These are phyloP conservation scores for Millerago galiae DNA, from an alignment of 805 yeast genomes.

Conservation along the genomic window DNA sequence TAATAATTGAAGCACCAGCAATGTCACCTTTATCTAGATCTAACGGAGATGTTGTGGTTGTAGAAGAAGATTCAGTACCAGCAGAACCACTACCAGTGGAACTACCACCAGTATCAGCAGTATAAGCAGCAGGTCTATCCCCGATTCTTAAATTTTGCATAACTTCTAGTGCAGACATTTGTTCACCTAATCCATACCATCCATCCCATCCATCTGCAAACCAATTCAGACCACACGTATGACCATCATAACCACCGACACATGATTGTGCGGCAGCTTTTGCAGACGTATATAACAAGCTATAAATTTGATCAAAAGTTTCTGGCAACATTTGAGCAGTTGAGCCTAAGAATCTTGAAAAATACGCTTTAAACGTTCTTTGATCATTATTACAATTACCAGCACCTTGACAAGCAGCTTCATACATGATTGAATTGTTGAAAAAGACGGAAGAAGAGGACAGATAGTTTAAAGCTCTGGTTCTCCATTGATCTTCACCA, in stretches of 20 bases:
- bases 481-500: slow-evolving; percentile 50
- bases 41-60: slow-evolving; percentile 31
- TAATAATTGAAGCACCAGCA: slow-evolving; percentile 65
- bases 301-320: slow-evolving; percentile 39
- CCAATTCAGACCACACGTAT: slow-evolving; percentile 83
- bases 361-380: slow-evolving; percentile 67
- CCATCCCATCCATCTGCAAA: slow-evolving; percentile 53
- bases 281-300: slow-evolving; percentile 46
- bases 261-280: slow-evolving; percentile 73
- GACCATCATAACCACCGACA: slow-evolving; percentile 73
- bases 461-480: slow-evolving; percentile 44
- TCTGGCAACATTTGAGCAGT: slow-evolving; percentile 57
- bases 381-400: slow-evolving; percentile 63
- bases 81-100: slow-evolving; percentile 58
- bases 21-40: slow-evolving; percentile 36
- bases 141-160: slow-evolving; percentile 33
- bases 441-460: slow-evolving; percentile 51
- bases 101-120: slow-evolving; percentile 58
- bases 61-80: slow-evolving; percentile 40
- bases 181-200: slow-evolving; percentile 76
- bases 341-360: slow-evolving; percentile 57
- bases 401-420: slow-evolving; percentile 62
- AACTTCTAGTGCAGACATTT: slow-evolving; percentile 67
- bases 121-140: slow-evolving; percentile 46
- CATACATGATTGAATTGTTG: slow-evolving; percentile 50